phyloP scores from a whole-genome alignment of 2,329 filamentous ascomycete species.

The Ophiostoma piceae region DNA sequence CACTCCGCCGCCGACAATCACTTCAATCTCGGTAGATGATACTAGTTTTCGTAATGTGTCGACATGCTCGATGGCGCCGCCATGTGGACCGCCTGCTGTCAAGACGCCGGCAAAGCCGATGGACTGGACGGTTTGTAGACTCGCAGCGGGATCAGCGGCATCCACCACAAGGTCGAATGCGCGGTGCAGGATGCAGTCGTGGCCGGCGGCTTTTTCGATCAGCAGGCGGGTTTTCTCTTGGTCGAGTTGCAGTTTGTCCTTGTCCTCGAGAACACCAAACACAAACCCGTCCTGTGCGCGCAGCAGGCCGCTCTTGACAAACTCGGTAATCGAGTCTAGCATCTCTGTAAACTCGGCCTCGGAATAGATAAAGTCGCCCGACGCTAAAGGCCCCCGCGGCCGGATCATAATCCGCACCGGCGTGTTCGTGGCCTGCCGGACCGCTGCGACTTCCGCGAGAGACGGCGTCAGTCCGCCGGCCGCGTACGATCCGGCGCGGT shows the following conservation, averaged over 20 bases:
- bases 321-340: too few relatives aligned
- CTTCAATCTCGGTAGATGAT: slow-evolving; percentile 36
- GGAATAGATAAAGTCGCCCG: slow-evolving; percentile 47
- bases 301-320: slow-evolving; percentile 33
- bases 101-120: slow-evolving; percentile 49
- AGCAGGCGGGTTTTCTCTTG: slow-evolving; percentile 38
- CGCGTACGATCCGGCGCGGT: slow-evolving; percentile 46
- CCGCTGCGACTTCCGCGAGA: slow-evolving; percentile 36
- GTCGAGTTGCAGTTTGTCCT: slow-evolving; percentile 36
- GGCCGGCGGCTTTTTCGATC: slow-evolving; percentile 39
- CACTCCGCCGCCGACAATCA: slow-evolving; percentile 51
- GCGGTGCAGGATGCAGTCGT: slow-evolving; percentile 50
- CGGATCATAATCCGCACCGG: slow-evolving; percentile 51
- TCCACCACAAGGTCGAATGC: slow-evolving; percentile 48
- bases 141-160: slow-evolving; percentile 24
- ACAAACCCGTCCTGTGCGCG: slow-evolving; percentile 49
- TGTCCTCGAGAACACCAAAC: slow-evolving; percentile 44
- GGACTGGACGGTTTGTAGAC: slow-evolving; percentile 36
- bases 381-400: slow-evolving; percentile 39
- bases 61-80: slow-evolving; percentile 37
- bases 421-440: slow-evolving; percentile 25
- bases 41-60: slow-evolving; percentile 37
- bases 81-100: slow-evolving; percentile 49
- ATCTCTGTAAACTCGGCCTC: slow-evolving; percentile 36
- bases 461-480: slow-evolving; percentile 49